phyloP scores from a whole-genome alignment of 495 filamentous ascomycete genomes.

The Talaromyces proteolyticus region DNA sequence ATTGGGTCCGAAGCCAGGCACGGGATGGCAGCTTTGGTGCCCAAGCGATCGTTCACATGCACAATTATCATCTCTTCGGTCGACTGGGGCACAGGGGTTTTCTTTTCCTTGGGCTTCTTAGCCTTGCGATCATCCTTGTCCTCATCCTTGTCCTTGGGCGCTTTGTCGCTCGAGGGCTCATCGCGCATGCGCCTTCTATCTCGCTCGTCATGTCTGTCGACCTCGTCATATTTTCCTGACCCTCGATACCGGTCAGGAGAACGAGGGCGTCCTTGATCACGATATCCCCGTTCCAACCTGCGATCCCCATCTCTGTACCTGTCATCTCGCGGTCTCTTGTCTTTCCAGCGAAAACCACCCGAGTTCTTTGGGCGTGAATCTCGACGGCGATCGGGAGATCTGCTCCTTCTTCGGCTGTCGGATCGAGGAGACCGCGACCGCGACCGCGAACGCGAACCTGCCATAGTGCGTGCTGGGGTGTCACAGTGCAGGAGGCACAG shows the following conservation, averaged over 20 bases:
- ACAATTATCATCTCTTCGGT: slow-evolving; percentile 85
- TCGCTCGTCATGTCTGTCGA: slow-evolving; percentile 18
- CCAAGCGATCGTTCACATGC: slow-evolving; percentile 84
- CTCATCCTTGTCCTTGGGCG: slow-evolving; percentile 11
- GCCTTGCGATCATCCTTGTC: slow-evolving; percentile 24
- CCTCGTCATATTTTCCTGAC: slow-evolving; percentile 18
- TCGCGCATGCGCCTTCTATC: slow-evolving; percentile 13
- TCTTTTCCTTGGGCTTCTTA: slow-evolving; percentile 33
- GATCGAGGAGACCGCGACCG: slow-evolving; percentile 10
- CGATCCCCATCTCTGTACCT: slow-evolving; percentile 30
- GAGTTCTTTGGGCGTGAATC: slow-evolving; percentile 28
- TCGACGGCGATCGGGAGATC: slow-evolving; percentile 25
- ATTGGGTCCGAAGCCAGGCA: slow-evolving; percentile 78
- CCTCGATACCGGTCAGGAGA: slow-evolving; percentile 28
- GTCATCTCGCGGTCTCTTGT: slow-evolving; percentile 48
- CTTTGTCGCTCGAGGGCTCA: not conserved
- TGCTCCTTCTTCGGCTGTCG: slow-evolving; percentile 28
- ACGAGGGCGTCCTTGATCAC: slow-evolving; percentile 31
- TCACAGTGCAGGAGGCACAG: not conserved
- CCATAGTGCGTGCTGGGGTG: not conserved
- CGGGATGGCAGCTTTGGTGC: slow-evolving; percentile 85
- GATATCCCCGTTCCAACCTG: slow-evolving; percentile 50
- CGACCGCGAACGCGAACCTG: slow-evolving; percentile 7
- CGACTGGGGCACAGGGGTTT: slow-evolving; percentile 24
- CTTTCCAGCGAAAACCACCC: slow-evolving; percentile 63